These are phyloP conservation scores for Dictyostelium purpureum DNA, from an alignment of 78 protist species.

Conservation along the genomic window DNA sequence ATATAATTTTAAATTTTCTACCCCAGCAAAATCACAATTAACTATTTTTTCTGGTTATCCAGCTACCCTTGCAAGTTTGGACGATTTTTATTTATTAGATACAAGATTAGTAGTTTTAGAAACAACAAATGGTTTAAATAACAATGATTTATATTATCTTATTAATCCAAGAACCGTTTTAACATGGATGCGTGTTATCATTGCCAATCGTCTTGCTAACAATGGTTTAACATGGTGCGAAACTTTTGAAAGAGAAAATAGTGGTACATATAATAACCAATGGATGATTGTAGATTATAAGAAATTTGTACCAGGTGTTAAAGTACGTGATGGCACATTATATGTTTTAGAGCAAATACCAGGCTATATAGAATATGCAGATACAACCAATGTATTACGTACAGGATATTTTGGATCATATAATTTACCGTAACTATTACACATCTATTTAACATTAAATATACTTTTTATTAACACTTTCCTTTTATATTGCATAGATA, in stretches of 20 bases:
- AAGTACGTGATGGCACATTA: slow-evolving; percentile 71
- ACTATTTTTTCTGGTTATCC: slow-evolving; percentile 17
- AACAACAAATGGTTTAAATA: slow-evolving; percentile 73
- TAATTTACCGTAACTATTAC: too few relatives aligned
- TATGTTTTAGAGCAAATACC: slow-evolving; percentile 92
- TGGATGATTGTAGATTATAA: slow-evolving; percentile 87
- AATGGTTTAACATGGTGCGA: slow-evolving; percentile 44
- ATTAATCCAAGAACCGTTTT: slow-evolving; percentile 65
- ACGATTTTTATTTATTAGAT: slow-evolving; percentile 38
- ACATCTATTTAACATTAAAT: too few relatives aligned
- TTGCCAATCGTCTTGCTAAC: slow-evolving; percentile 73
- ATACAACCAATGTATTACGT: slow-evolving; percentile 62
- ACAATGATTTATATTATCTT: slow-evolving; percentile 44
- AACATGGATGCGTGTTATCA: slow-evolving; percentile 80
- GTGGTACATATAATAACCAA: slow-evolving; percentile 91
- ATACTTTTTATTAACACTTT: too few relatives aligned
- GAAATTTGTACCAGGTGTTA: slow-evolving; percentile 74
- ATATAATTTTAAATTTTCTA: slow-evolving; percentile 1
- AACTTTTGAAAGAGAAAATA: slow-evolving; percentile 30
- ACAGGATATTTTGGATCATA: slow-evolving; percentile 87
- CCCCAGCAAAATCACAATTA: slow-evolving; percentile 17
- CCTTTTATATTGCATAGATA: too few relatives aligned
- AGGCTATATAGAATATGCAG: slow-evolving; percentile 76
- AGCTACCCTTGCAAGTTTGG: slow-evolving; percentile 23
- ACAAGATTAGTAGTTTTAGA: slow-evolving; percentile 45